Conservation (phyloP, 306 rosid species). For the Fragaria iinumae region DNA sequence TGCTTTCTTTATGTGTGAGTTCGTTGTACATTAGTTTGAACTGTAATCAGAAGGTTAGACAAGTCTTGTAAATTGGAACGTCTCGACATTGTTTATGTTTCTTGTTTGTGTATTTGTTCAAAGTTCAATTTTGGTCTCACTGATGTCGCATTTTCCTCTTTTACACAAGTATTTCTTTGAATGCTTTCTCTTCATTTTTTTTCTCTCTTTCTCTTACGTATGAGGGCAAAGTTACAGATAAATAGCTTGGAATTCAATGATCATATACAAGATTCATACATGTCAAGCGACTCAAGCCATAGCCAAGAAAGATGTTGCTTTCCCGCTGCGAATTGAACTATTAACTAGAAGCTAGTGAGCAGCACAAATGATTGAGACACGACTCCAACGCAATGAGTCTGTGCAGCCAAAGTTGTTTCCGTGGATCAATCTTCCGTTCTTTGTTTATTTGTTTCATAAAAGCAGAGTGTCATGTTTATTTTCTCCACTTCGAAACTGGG, state of each 20-base stretch:
- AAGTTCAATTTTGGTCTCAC: neutral
- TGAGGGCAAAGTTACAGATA: neutral
- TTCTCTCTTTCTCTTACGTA: neutral
- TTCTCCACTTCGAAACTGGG: neutral
- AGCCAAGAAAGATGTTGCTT: neutral
- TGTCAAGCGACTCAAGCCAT: neutral
- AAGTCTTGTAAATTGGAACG: constrained; percentile 37
- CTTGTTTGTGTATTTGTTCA: constrained; percentile 13
- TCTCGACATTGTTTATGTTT: constrained; percentile 14
- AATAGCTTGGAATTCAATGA: neutral
- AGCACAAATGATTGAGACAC: no score
- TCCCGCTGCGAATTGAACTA: neutral
- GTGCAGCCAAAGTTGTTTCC: neutral
- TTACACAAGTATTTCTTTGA: neutral
- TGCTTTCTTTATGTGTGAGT: constrained; percentile 34
- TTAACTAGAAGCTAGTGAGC: neutral
- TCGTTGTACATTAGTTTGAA: constrained; percentile 46
- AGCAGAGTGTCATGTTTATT: neutral
- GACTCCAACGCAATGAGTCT: neutral
- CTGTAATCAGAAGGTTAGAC: constrained; percentile 44
- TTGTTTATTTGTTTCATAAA: neutral
- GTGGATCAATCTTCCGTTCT: neutral
- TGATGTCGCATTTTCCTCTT: neutral
- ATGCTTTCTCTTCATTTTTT: neutral
- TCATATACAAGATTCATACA: neutral